These are phyloP conservation scores for Plantago lanceolata DNA, from an alignment of 305 asterid species.

Conservation along the genomic window DNA sequence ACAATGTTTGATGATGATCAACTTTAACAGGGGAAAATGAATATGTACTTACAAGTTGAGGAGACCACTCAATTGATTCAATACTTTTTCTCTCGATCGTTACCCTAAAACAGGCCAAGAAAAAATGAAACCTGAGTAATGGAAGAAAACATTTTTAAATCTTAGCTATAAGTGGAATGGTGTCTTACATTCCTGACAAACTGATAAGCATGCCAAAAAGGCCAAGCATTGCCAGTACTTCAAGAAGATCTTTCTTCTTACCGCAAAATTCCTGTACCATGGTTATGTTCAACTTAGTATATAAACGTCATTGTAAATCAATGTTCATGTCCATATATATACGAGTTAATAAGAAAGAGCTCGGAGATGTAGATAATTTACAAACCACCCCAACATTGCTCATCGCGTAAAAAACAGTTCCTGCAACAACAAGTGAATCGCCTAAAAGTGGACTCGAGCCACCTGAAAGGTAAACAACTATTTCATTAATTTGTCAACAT, in stretches of 20 bases:
- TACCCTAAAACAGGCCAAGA: conserved; percentile 31
- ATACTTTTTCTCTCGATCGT: conserved; percentile 50
- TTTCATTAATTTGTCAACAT: neutral
- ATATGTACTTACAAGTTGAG: conserved; percentile 46
- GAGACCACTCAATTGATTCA: conserved; percentile 52
- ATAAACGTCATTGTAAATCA: neutral
- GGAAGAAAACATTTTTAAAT: neutral
- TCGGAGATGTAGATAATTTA: neutral
- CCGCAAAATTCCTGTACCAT: conserved; percentile 68
- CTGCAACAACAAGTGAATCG: conserved; percentile 55
- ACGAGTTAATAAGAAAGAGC: neutral
- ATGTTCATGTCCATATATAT: too few species aligned
- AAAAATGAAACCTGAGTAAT: conserved; percentile 12
- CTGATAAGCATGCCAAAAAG: conserved; percentile 64
- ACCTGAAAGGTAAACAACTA: conserved; percentile 34
- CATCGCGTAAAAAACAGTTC: conserved; percentile 48
- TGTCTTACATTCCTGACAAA: conserved; percentile 49
- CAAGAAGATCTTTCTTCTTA: conserved; percentile 55
- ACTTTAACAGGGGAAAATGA: neutral
- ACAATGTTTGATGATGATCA: neutral
- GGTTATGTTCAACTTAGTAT: neutral
- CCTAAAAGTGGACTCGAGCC: conserved; percentile 72
- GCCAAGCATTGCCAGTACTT: conserved; percentile 73
- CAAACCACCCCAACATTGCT: conserved; percentile 80
- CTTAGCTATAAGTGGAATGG: too few species aligned